Evolutionary conservation across 1,139 yeast species (phyloP), one percentile per base, ranked within the genome.

Genomic region (Pichia sp.): DNA sequence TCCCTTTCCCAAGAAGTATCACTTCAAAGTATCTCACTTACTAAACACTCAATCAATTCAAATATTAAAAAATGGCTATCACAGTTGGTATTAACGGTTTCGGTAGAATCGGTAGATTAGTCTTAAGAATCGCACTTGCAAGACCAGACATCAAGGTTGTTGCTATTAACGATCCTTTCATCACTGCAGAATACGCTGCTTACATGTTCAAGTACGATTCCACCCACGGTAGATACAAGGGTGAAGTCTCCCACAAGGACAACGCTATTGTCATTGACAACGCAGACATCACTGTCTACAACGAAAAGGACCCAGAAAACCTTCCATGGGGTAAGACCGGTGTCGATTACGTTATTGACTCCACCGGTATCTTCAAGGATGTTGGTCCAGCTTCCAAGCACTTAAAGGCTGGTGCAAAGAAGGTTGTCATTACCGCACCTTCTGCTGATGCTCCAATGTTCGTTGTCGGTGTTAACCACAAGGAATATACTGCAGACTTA

Each of bases 171-270:
- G 92, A 85, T 70, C 94, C 94, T 53, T 85, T 85, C 74, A 84
- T 85, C 69, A 79, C 83, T 58, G 77, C 86, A 56, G 92, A 84
- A 61, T 85, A 85, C 69, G 92, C 92, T 65, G 79, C 92, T 58
- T 85, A 85, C 79, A 80, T 85, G 86, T 84, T 85, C 82, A 83
- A 84, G 76, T 85, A 84, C 73, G 94, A 85, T 71, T 84, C 94
- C 55, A 85, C 92, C 58, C 94, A 85, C 77, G 88, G 92, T 69
- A 73, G 72, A 65, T 85, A 71, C 80, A 65, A 71, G 51, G 92
- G 92, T 67, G 80, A 76, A 56, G 92, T 85, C 48, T 29, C 60
- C 39, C 65, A 74, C 59, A 82, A 81, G 62, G 90, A 77, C 59
- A 74, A 75, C 60, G 62, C 70, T 68, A 70, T 84, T 63, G 68